Evolutionary conservation across 2,329 filamentous ascomycete species (phyloP), one percentile per base, ranked within the genome.

Genomic region (Phialocephala sp.): DNA sequence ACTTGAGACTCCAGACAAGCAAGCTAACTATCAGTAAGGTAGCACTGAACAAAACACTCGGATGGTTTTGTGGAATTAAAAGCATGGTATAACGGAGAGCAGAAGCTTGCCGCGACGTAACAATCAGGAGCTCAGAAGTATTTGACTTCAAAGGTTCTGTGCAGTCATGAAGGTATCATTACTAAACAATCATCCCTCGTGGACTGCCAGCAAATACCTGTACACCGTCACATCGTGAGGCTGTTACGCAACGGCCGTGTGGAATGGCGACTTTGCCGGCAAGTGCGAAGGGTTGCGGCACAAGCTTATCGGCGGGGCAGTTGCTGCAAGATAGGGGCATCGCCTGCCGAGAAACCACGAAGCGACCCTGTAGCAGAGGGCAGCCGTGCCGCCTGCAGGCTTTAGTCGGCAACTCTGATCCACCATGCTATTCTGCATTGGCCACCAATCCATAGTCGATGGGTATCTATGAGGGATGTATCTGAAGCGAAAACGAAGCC

Each of bases 1-100:
- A n/a, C 32, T 59, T 66, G 24, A 58, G 41, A 37, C n/a, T 32
- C 35, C 36, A 22, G 14, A 43, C 24, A 22, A 45, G 15, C 41
- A 55, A 59, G 36, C 24, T 45, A 24, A n/a, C 56, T 11, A 64
- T 8, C 37, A 62, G 12, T 14, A 64, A 27, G n/a, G 55, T 5
- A 20, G 59, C 15, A 3, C n/a, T 20, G 15, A 41, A 14, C 24
- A 64, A 56, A n/a, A 54, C 36, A 24, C 27, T 52, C 15, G 22
- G 47, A 60, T 63, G 57, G 18, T n/a, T 47, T 2, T 39, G n/a
- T 14, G 54, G 24, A 36, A 35, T 43, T 8, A 37, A 57, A 35
- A 27, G 15, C 60, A 62, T 62, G 8, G 37, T 47, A 37, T 22
- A 43, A 14, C 2, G 14, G 35, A n/a, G n/a, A 12, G 15, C 22